Base-by-base conservation (phyloP, 371 early-diverging fungal species). In the Mortierella sp. region DNA sequence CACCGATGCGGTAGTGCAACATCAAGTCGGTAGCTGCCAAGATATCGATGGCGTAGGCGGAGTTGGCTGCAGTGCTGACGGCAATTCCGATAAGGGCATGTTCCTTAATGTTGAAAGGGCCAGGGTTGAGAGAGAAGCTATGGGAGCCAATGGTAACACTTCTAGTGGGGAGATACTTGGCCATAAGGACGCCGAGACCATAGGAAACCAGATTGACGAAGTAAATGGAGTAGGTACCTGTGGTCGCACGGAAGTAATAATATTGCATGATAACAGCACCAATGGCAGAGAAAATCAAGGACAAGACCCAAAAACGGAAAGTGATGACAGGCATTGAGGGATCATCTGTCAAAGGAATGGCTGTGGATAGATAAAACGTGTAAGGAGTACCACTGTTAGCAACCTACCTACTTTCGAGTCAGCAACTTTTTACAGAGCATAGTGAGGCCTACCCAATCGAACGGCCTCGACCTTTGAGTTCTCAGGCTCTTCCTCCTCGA, bases 291-390 rank as follows among this genome's bases (percentile, higher is more conserved):
- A 93, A 92, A 32, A 93, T 67, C 47, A 90, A 69, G 1, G 92
- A 93, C 65, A 94, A 75, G 6, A 92, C 73, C 87, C 90, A 89
- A 24, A 93, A 87, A 60, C 94, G 87, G 61, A 93, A 90, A 32
- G 95, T 94, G 60, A 93, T 78, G 6, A 87, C 85, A 0, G 92
- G 91, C 43, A 91, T 71, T 0, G 88, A 69, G 3, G 90, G 85
- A 61, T 91, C 88, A 57, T 92, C 93, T 10, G 72, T 88, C 48
- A 88, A 82, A 72, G 89, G 87, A 0, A 92, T 88, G n/a, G 55
- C 77, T 77, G 36, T 59, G 33, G 53, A 5, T 19, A 19, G 15
- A n/a, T 9, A 21, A 38, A 22, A 13, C 45, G 4, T 16, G n/a
- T 33, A 16, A 59, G 45, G 57, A 10, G 10, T 10, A 15, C 19